Evolutionary conservation across 345 rosid species (phyloP).

Genomic region (Geranium rotundifolium): DNA sequence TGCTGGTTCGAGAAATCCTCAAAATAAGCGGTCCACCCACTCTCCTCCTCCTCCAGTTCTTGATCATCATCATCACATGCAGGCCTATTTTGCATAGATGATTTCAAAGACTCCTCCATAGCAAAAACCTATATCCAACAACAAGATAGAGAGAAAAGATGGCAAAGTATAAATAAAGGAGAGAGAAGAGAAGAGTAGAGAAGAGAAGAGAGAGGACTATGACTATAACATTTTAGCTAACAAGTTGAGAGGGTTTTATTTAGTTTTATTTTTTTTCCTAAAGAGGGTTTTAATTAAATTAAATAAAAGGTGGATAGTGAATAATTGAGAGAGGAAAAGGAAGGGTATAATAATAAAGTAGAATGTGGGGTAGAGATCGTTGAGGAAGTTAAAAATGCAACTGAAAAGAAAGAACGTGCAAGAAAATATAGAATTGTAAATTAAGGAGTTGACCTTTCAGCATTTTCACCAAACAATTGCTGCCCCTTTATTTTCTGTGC

Average conservation of each 20-base stretch:
- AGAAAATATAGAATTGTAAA: neutral
- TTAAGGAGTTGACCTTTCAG: slow-evolving; percentile 28
- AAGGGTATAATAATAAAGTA: slow-evolving; percentile 11
- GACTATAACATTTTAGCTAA: too few relatives aligned
- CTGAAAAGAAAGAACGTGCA: slow-evolving; percentile 6
- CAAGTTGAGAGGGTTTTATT: too few relatives aligned
- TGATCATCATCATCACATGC: too few relatives aligned
- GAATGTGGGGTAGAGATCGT: slow-evolving; percentile 27
- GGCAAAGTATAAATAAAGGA: too few relatives aligned
- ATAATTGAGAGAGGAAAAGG: slow-evolving; percentile 10
- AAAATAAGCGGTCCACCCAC: slow-evolving; percentile 86
- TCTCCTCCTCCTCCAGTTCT: slow-evolving; percentile 31
- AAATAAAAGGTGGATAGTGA: neutral
- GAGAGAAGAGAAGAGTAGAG: too few relatives aligned
- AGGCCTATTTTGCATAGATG: too few relatives aligned
- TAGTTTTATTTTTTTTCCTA: neutral
- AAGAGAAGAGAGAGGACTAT: too few relatives aligned
- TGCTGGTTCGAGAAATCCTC: slow-evolving; percentile 45
- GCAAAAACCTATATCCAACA: too few relatives aligned
- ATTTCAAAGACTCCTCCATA: too few relatives aligned
- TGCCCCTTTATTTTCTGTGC: too few relatives aligned
- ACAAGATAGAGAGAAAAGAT: too few relatives aligned
- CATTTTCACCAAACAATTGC: too few relatives aligned
- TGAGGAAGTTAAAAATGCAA: slow-evolving; percentile 30
- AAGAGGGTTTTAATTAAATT: slow-evolving; percentile 11